These are phyloP conservation scores for Aspergillus brasiliensis DNA, from an alignment of 2,329 filamentous ascomycete genomes.

Conservation along the genomic window DNA sequence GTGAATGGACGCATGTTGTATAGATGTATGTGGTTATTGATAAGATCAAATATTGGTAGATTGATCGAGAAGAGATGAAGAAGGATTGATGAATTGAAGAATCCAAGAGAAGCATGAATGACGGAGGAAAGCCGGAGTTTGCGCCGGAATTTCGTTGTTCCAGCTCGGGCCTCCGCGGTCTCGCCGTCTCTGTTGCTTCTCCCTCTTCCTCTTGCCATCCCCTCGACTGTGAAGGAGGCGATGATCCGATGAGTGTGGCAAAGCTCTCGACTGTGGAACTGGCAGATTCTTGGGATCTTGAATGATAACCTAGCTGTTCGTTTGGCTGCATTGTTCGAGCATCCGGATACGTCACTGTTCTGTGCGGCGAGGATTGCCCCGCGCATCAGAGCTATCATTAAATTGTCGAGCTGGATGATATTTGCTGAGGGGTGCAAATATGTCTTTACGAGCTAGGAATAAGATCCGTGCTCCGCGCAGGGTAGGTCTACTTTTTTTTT, in stretches of 20 bases:
- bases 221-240: not conserved
- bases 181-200: slow-evolving; percentile 2
- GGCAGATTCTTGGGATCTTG: not conserved
- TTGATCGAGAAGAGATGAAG: not conserved
- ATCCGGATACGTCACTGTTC: not conserved
- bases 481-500: slow-evolving; percentile 51
- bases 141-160: slow-evolving; percentile 32
- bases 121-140: slow-evolving; percentile 12
- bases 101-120: not conserved
- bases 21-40: not conserved
- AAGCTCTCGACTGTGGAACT: not conserved
- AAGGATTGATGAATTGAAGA: not conserved
- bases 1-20: slow-evolving; percentile 24
- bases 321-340: no score
- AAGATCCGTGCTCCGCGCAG: slow-evolving; percentile 69
- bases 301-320: no score
- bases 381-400: slow-evolving; percentile 3
- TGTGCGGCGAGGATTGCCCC: slow-evolving; percentile 13
- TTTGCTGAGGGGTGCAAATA: slow-evolving; percentile 27
- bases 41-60: not conserved
- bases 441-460: slow-evolving; percentile 58
- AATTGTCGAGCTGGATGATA: slow-evolving; percentile 14
- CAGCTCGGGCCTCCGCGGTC: slow-evolving; percentile 24
- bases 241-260: not conserved
- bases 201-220: not conserved